These are phyloP conservation scores for Sophora flavescens DNA, from an alignment of 306 rosid species.

Conservation along the genomic window DNA sequence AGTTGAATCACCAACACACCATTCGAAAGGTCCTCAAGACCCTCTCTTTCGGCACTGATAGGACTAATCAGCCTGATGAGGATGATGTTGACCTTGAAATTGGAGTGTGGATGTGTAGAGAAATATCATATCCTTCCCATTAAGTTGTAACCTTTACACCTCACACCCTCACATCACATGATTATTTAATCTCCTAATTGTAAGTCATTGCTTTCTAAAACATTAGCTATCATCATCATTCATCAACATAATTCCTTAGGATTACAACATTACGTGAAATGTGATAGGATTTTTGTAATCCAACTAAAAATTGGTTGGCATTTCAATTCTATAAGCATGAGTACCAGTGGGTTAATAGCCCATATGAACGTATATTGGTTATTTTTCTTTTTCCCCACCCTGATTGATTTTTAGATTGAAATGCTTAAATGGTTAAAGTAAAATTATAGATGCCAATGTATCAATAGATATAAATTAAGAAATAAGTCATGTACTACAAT, in stretches of 20 bases:
- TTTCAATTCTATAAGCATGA: not conserved
- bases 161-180: not conserved
- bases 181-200: not conserved
- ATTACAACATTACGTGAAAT: not conserved
- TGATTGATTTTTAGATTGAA: not conserved
- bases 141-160: not conserved
- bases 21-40: conserved; percentile 50
- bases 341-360: not conserved
- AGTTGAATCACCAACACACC: conserved; percentile 11
- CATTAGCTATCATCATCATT: not conserved
- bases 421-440: not conserved
- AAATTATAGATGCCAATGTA: not conserved
- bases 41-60: conserved; percentile 48
- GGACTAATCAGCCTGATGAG: not conserved
- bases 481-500: not conserved
- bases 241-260: not conserved
- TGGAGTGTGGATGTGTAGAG: not conserved
- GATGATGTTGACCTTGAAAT: conserved; percentile 27
- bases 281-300: not conserved
- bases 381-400: not conserved
- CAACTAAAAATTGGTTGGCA: not conserved
- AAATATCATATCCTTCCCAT: not conserved
- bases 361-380: not conserved
- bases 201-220: not conserved
- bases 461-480: not conserved